A percentile compares a stretch with the other conserved stretches of the same genome.
phyloP scores from a whole-genome alignment of 2,329 filamentous ascomycete genomes.

The Botryotinia narcissicola region DNA sequence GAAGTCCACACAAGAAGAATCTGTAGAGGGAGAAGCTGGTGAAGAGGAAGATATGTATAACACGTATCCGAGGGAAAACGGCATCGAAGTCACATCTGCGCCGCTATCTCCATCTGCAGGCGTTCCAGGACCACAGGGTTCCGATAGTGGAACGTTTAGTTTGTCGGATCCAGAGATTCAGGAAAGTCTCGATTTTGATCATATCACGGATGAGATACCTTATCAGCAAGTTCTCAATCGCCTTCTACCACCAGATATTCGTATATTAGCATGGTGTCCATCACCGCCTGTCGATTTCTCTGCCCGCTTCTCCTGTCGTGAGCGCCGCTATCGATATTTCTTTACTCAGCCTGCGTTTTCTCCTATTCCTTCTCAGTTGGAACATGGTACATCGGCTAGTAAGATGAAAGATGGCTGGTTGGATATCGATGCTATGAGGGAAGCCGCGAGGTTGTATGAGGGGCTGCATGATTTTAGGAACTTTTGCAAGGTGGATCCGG shows the following conservation, averaged over 20 bases:
- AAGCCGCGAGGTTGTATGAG: slow-evolving; percentile 75
- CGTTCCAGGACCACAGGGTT: neutral
- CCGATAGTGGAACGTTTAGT: neutral
- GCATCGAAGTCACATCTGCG: slow-evolving; percentile 32
- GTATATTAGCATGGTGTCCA: slow-evolving; percentile 90
- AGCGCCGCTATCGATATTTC: slow-evolving; percentile 93
- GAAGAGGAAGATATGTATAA: slow-evolving; percentile 23
- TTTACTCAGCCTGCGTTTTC: slow-evolving; percentile 91
- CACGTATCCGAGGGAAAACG: slow-evolving; percentile 30
- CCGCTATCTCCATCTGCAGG: slow-evolving; percentile 28
- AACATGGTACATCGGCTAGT: slow-evolving; percentile 38
- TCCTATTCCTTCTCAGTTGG: slow-evolving; percentile 58
- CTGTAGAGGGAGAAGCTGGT: slow-evolving; percentile 22
- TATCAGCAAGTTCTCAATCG: slow-evolving; percentile 84
- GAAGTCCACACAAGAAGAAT: slow-evolving; percentile 18
- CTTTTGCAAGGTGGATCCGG: slow-evolving; percentile 89
- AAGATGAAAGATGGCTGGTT: slow-evolving; percentile 68
- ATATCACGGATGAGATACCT: slow-evolving; percentile 74
- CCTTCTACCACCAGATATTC: slow-evolving; percentile 84
- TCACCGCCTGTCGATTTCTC: slow-evolving; percentile 76
- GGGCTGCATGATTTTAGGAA: slow-evolving; percentile 94
- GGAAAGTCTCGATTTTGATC: slow-evolving; percentile 53
- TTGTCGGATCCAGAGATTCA: slow-evolving; percentile 31
- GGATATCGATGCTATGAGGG: slow-evolving; percentile 81
- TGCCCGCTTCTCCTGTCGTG: slow-evolving; percentile 87